Evolutionary conservation across 164 flowering plant species (phyloP).

Genomic region (Liquidambar formosana): DNA sequence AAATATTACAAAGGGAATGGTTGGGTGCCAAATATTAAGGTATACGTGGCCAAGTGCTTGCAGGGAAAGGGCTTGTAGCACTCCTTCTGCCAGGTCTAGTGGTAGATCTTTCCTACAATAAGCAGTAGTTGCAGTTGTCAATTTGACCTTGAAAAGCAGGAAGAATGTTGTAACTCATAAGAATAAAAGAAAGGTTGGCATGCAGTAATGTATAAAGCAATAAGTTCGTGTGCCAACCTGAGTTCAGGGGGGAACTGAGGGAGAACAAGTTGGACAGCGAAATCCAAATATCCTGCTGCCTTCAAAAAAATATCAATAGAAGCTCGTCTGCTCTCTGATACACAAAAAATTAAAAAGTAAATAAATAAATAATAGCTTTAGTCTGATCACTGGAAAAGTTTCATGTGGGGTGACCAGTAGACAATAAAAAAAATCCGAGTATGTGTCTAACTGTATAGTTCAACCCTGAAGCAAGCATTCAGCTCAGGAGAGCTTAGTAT

Average conservation of each 20-base stretch:
- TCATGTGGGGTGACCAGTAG: background rate
- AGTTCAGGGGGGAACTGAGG: constrained; percentile 72
- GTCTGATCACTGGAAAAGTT: background rate
- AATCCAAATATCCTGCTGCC: constrained; percentile 95
- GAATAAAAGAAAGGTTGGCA: background rate
- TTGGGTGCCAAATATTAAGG: constrained; percentile 4
- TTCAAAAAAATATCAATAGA: constrained; percentile 80
- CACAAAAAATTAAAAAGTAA: constrained; percentile 7
- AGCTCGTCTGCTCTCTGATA: constrained; percentile 72
- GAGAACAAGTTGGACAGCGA: constrained; percentile 76
- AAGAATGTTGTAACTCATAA: background rate
- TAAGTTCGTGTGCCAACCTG: constrained; percentile 47
- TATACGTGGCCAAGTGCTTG: constrained; percentile 96
- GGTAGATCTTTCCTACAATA: constrained; percentile 75
- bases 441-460: too few relatives aligned
- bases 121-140: background rate
- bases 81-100: constrained; percentile 84
- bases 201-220: background rate
- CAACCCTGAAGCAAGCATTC: too few relatives aligned
- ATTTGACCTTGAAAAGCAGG: constrained; percentile 3
- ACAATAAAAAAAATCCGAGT: background rate
- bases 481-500: too few relatives aligned
- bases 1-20: too few relatives aligned
- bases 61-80: constrained; percentile 77
- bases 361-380: constrained; percentile 1